These are phyloP conservation scores for Adansonia madagascariensis DNA, from an alignment of 441 rosid species.

Conservation along the genomic window DNA sequence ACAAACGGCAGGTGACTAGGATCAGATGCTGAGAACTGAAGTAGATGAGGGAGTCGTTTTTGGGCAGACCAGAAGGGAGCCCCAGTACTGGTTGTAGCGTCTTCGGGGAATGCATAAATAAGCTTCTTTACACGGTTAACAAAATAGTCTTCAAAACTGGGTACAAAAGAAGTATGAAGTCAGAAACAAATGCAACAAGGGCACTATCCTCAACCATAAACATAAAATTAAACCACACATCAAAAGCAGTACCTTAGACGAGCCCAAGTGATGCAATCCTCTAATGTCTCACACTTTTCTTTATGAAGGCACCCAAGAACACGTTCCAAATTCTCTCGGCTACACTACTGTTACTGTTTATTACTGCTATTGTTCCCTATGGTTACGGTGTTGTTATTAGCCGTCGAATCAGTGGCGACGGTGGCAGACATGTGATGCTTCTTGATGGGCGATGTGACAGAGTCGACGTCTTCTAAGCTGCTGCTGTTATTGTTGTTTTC, in stretches of 20 bases:
- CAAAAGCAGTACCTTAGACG: constrained; percentile 47
- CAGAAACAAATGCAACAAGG: constrained; percentile 19
- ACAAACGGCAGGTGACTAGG: constrained; percentile 66
- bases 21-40: constrained; percentile 71
- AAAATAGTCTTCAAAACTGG: constrained; percentile 92
- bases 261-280: constrained; percentile 95
- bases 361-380: constrained; percentile 22
- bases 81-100: no score
- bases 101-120: no score
- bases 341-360: no score
- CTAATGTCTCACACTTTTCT: constrained; percentile 72
- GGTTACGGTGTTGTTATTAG: constrained; percentile 22
- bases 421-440: constrained; percentile 38
- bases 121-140: no score
- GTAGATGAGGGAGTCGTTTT: constrained; percentile 85
- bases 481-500: no score
- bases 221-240: not conserved
- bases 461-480: no score
- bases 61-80: constrained; percentile 23
- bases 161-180: constrained; percentile 14
- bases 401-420: constrained; percentile 36
- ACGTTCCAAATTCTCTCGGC: constrained; percentile 49
- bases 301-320: constrained; percentile 82
- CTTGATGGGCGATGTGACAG: constrained; percentile 35
- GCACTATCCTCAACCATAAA: not conserved